These are phyloP conservation scores for Cutaneotrichosporon dermatis DNA, from an alignment of 1,284 basidiomycete genomes.

Conservation along the genomic window DNA sequence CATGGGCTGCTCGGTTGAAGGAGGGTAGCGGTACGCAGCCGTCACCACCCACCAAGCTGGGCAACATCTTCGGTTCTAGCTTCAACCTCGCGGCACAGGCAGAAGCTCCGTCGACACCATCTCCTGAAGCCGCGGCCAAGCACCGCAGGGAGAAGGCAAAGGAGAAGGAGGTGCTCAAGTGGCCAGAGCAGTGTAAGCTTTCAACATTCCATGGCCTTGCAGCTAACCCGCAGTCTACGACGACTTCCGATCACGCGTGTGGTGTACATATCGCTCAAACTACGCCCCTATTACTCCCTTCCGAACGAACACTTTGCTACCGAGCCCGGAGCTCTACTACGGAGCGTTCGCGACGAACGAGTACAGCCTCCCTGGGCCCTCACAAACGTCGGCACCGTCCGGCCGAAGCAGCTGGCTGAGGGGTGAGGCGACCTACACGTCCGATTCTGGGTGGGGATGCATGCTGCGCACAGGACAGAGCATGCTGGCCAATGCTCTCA, in stretches of 20 bases:
- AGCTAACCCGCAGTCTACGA: conserved; percentile 60
- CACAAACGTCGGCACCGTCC: neutral
- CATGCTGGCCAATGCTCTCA: conserved; percentile 79
- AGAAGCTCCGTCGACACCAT: conserved; percentile 5
- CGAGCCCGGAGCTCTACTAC: conserved; percentile 49
- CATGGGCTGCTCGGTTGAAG: conserved; percentile 11
- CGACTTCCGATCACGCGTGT: conserved; percentile 83
- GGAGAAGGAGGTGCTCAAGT: conserved; percentile 40
- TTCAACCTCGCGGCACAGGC: conserved; percentile 13
- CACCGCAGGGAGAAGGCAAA: conserved; percentile 20
- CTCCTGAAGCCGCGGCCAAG: neutral
- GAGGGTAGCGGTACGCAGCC: conserved; percentile 8
- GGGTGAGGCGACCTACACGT: conserved; percentile 75
- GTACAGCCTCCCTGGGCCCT: conserved; percentile 1
- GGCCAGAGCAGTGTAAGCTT: conserved; percentile 47
- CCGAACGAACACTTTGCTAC: conserved; percentile 34
- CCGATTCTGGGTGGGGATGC: conserved; percentile 95
- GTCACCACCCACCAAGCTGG: conserved; percentile 26
- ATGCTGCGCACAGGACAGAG: conserved; percentile 95
- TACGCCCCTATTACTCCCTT: conserved; percentile 73
- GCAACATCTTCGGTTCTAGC: conserved; percentile 44
- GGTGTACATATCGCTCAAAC: conserved; percentile 88
- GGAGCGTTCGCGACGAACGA: conserved; percentile 48
- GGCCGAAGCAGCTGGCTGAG: conserved; percentile 43
- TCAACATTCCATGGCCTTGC: no score